Evolutionary conservation across 495 filamentous ascomycete species (phyloP).

Genomic region (Chaetomium cochliodes): DNA sequence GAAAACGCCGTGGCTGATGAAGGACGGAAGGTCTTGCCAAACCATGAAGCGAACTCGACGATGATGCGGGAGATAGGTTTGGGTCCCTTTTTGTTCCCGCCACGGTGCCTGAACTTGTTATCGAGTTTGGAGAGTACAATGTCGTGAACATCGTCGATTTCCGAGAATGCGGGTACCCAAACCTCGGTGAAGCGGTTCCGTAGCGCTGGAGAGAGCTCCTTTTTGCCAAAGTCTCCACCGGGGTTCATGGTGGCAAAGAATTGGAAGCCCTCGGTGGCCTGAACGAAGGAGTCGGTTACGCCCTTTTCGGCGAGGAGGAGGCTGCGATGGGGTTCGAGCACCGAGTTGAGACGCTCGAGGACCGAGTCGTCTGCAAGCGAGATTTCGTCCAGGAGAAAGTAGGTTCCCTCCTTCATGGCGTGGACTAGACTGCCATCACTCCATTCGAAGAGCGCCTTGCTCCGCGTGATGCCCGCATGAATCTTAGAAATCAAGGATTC

Average conservation of each 20-base stretch:
- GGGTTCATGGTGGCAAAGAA: slow-evolving; percentile 99
- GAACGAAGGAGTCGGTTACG: slow-evolving; percentile 70
- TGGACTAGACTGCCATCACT: slow-evolving; percentile 90
- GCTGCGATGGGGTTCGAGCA: slow-evolving; percentile 83
- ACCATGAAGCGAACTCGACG: slow-evolving; percentile 90
- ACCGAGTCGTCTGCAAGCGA: slow-evolving; percentile 98
- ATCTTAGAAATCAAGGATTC: slow-evolving; percentile 56
- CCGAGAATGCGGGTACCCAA: slow-evolving; percentile 85
- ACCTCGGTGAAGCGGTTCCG: slow-evolving; percentile 98
- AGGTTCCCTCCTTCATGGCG: slow-evolving; percentile 85
- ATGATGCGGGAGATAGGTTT: slow-evolving; percentile 60
- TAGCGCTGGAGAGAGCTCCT: slow-evolving; percentile 90
- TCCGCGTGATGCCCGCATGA: slow-evolving; percentile 56
- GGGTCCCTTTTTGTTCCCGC: slow-evolving; percentile 12
- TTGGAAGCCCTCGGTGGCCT: slow-evolving; percentile 80
- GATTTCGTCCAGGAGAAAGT: slow-evolving; percentile 96
- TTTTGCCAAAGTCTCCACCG: slow-evolving; percentile 96
- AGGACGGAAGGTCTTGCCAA: slow-evolving; percentile 72
- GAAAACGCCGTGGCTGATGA: slow-evolving; percentile 73
- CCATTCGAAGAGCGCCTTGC: slow-evolving; percentile 93
- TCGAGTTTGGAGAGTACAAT: slow-evolving; percentile 77
- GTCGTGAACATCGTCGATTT: slow-evolving; percentile 78
- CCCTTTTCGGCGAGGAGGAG: slow-evolving; percentile 94
- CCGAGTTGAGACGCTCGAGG: slow-evolving; percentile 92
- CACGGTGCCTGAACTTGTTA: slow-evolving; percentile 33